Evolutionary conservation across 2,329 filamentous ascomycete genomes (phyloP).

Genomic region (Aspergillus sclerotialis): DNA sequence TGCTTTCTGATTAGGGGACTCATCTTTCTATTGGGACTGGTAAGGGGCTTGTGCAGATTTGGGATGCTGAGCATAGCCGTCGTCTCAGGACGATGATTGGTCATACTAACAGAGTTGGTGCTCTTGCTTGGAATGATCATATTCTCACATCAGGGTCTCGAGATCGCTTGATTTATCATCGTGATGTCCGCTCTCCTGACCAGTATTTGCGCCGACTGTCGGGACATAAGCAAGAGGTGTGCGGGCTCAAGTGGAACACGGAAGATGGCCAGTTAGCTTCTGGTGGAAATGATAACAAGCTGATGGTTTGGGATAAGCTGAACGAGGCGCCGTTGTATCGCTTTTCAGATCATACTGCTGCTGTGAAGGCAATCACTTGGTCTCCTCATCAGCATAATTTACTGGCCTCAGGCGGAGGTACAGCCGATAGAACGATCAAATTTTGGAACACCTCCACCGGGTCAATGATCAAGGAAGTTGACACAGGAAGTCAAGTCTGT

Average conservation of each 20-base stretch:
- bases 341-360: constrained; percentile 89
- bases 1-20: constrained; percentile 61
- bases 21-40: constrained; percentile 93
- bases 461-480: constrained; percentile 73
- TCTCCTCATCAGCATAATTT: constrained; percentile 91
- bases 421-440: constrained; percentile 90
- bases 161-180: constrained; percentile 88
- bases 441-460: constrained; percentile 96
- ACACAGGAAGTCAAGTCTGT: constrained; percentile 97
- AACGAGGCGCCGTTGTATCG: constrained; percentile 89
- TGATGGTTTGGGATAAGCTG: constrained; percentile 97
- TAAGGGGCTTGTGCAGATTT: constrained; percentile 93
- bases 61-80: constrained; percentile 84
- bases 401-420: constrained; percentile 91
- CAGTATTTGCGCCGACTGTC: constrained; percentile 82
- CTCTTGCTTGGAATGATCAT: constrained; percentile 95
- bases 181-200: constrained; percentile 86
- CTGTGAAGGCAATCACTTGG: constrained; percentile 97
- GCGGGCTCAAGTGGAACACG: constrained; percentile 92
- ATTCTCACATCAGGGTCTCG: constrained; percentile 93
- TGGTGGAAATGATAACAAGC: constrained; percentile 96
- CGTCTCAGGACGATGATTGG: constrained; percentile 93
- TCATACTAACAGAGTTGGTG: constrained; percentile 86
- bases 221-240: constrained; percentile 97
- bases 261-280: constrained; percentile 92